phyloP scores from a whole-genome alignment of 2,329 filamentous ascomycete genomes.

The Sporothrix variecibatus region DNA sequence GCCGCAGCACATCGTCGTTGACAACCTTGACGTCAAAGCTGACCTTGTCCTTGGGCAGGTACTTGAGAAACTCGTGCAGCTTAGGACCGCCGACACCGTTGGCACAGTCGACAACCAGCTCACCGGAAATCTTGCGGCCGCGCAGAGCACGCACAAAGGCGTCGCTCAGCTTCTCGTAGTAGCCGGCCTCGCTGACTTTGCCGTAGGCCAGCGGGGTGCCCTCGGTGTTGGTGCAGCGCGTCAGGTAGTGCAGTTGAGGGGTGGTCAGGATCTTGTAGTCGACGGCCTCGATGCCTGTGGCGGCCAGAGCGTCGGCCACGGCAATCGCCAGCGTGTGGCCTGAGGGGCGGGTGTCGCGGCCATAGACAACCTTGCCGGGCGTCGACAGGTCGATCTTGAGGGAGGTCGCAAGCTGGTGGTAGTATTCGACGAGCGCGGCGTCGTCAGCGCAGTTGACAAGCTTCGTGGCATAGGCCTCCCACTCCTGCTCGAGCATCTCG shows the following conservation, averaged over 20 bases:
- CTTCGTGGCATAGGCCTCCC: slow-evolving; percentile 85
- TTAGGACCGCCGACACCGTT: slow-evolving; percentile 97
- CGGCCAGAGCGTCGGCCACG: slow-evolving; percentile 76
- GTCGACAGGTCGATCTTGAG: slow-evolving; percentile 73
- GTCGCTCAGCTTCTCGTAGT: slow-evolving; percentile 86
- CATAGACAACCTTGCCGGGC: slow-evolving; percentile 81
- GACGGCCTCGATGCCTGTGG: slow-evolving; percentile 70
- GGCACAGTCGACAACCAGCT: slow-evolving; percentile 87
- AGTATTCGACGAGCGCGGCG: slow-evolving; percentile 72
- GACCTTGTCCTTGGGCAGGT: slow-evolving; percentile 69
- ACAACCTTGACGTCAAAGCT: slow-evolving; percentile 75
- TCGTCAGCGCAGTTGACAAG: slow-evolving; percentile 83
- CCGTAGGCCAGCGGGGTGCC: slow-evolving; percentile 87
- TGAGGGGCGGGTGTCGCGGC: slow-evolving; percentile 89
- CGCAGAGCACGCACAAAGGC: slow-evolving; percentile 85
- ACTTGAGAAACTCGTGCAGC: slow-evolving; percentile 80
- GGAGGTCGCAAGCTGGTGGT: slow-evolving; percentile 71
- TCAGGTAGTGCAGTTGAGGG: slow-evolving; percentile 96
- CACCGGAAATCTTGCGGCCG: slow-evolving; percentile 70
- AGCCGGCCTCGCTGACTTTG: slow-evolving; percentile 83
- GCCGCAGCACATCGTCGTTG: slow-evolving; percentile 90
- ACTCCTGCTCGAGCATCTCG: slow-evolving; percentile 95
- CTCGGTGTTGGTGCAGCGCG: slow-evolving; percentile 90
- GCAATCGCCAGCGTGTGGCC: slow-evolving; percentile 80
- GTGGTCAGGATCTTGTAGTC: slow-evolving; percentile 94